A percentile compares a stretch with the other conserved stretches of the same genome.
Conservation (phyloP, 495 filamentous ascomycete genomes). For the Darksidea phi region DNA sequence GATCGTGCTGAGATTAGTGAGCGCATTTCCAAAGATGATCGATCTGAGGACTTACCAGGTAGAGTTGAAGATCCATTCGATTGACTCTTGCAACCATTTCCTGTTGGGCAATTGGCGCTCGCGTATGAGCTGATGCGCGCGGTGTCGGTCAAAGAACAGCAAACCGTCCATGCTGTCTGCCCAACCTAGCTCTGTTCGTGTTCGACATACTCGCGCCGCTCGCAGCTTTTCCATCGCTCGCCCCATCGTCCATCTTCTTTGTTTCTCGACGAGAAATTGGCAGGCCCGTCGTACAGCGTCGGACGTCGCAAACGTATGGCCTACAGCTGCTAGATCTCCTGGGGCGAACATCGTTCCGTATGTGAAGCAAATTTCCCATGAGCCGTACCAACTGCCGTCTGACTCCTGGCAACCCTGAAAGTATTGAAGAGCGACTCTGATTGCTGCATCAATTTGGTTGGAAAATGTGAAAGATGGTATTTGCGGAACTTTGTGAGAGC, state of each 20-base stretch:
- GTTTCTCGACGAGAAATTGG: conserved; percentile 77
- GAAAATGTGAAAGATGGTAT: conserved; percentile 70
- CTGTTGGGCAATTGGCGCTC: conserved; percentile 77
- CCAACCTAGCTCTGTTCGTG: conserved; percentile 75
- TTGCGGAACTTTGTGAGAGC: conserved; percentile 76
- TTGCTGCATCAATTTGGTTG: conserved; percentile 39
- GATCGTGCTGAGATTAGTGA: conserved; percentile 67
- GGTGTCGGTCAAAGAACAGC: no score
- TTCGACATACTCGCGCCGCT: conserved; percentile 59
- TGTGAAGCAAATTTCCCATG: conserved; percentile 95
- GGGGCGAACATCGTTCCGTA: conserved; percentile 95
- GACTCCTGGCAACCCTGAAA: conserved; percentile 74
- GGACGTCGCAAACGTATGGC: conserved; percentile 75
- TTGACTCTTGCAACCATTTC: conserved; percentile 92
- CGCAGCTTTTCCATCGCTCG: conserved; percentile 79
- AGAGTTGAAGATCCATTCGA: conserved; percentile 97
- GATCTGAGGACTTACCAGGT: conserved; percentile 62
- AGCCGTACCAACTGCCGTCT: conserved; percentile 92
- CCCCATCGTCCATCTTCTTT: conserved; percentile 94
- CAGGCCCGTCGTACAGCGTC: conserved; percentile 67
- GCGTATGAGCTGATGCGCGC: conserved; percentile 63
- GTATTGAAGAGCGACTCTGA: conserved; percentile 62
- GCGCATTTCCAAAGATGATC: background rate
- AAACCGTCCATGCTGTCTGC: conserved; percentile 82
- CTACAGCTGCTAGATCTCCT: conserved; percentile 75